Evolutionary conservation across 306 rosid species (phyloP).

Genomic region (Alnus rubra): DNA sequence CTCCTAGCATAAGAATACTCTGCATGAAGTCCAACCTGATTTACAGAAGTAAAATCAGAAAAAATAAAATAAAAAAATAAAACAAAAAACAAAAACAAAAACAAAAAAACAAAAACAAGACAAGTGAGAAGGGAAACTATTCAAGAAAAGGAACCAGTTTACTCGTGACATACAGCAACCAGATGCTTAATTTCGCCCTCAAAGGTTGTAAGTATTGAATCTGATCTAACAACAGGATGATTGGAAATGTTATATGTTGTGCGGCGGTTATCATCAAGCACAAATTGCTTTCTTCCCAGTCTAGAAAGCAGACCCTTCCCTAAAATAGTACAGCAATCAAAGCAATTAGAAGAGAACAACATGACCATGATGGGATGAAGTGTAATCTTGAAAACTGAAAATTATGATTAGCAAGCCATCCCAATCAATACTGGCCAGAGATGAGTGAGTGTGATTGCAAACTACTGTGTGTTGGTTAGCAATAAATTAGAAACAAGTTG

Average conservation of each 20-base stretch:
- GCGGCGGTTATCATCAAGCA: slow-evolving; percentile 79
- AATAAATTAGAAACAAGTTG: background rate
- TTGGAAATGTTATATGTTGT: slow-evolving; percentile 60
- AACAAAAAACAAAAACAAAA: slow-evolving; percentile 1
- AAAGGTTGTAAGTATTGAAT: slow-evolving; percentile 74
- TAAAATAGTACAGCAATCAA: slow-evolving; percentile 41
- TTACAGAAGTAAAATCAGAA: slow-evolving; percentile 2
- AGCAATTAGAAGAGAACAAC: slow-evolving; percentile 30
- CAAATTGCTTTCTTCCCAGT: slow-evolving; percentile 70
- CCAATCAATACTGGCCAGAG: background rate
- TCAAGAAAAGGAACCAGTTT: slow-evolving; percentile 30
- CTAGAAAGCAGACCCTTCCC: slow-evolving; percentile 68
- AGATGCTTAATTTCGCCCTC: slow-evolving; percentile 87
- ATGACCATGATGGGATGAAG: slow-evolving; percentile 1
- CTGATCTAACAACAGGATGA: slow-evolving; percentile 59
- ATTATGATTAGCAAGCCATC: background rate
- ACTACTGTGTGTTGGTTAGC: background rate
- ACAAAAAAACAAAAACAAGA: slow-evolving; percentile 22
- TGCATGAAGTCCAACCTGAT: slow-evolving; percentile 97
- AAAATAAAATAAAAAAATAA: background rate
- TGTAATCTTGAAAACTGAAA: background rate
- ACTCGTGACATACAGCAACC: slow-evolving; percentile 69
- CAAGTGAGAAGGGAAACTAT: slow-evolving; percentile 18
- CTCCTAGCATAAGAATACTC: slow-evolving; percentile 96
- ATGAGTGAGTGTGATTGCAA: background rate